Evolutionary conservation across 345 rosid species (phyloP), one percentile per base, ranked within the genome.

Genomic region (Eucalyptus pauciflora): DNA sequence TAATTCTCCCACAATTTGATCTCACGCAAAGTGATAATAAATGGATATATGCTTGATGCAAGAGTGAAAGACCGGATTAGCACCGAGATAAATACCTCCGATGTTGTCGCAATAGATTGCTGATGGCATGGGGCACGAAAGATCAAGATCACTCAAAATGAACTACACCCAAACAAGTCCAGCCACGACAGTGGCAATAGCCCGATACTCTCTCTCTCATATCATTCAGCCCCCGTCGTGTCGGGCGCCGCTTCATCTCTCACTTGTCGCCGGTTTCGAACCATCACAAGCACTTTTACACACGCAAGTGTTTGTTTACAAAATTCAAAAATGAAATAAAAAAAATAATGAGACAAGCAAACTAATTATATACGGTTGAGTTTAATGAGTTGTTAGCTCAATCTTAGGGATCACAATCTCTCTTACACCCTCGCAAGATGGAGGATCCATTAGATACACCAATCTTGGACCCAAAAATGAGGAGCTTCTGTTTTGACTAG

Each of bases 121-220:
- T 7, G 2, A 31, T n/a, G 76, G 37, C 76, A 16, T 14, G 20
- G 37, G 76, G 7, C 0, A 14, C 18, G 10, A n/a, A n/a, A n/a
- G 0, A n/a, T 0, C 3, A 0, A 64, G 18, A n/a, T n/a, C 76
- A 64, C 76, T n/a, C 37, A 4, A 0, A 60, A 17, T 69, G 45
- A 18, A 33, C 81, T 10, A 15, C 13, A 17, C 81, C 7, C 46
- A 71, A 48, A 0, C 87, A 45, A 87, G 71, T 58, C 43, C 79
- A 56, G 31, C 13, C 6, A 7, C 2, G 31, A 14, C 7, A 25
- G 4, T 5, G 25, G 31, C 76, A 20, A 12, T 69, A 31, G 24
- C 60, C 20, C 56, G 0, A 29, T 86, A n/a, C 64, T 3, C n/a
- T 4, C 67, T 16, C 4, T 51, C 22, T 51, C 17, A 7, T n/a